phyloP scores from a whole-genome alignment of 2,329 filamentous ascomycete species.

The Colletotrichum incanum region DNA sequence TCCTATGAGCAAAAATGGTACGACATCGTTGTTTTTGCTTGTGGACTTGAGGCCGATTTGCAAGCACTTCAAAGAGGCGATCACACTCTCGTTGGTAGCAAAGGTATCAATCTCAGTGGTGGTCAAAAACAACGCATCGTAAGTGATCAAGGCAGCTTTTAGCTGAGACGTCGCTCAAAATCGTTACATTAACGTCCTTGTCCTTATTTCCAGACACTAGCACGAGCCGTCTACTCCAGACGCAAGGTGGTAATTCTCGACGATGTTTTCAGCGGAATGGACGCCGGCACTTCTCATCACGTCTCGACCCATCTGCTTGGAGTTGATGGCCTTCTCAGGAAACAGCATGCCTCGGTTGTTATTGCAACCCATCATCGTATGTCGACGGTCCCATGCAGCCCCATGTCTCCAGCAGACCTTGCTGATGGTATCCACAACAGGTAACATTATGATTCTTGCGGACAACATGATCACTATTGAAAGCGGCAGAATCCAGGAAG shows the following conservation, averaged over 20 bases:
- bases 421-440: neutral
- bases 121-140: conserved; percentile 39
- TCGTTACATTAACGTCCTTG: neutral
- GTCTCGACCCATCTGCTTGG: conserved; percentile 20
- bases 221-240: conserved; percentile 26
- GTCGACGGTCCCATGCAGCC: neutral
- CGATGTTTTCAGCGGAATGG: conserved; percentile 36
- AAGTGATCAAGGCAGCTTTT: neutral
- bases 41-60: conserved; percentile 26
- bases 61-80: conserved; percentile 5
- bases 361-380: conserved; percentile 33
- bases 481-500: conserved; percentile 10
- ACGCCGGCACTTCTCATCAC: conserved; percentile 12
- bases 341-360: neutral
- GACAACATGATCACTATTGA: conserved; percentile 16
- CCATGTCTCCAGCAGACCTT: neutral
- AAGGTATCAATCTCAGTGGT: conserved; percentile 22
- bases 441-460: conserved; percentile 21
- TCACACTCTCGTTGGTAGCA: conserved; percentile 16
- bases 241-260: conserved; percentile 22
- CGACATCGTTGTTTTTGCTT: conserved; percentile 10
- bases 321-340: neutral
- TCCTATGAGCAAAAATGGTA: conserved; percentile 17
- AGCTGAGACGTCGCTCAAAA: neutral
- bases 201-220: neutral